These are phyloP conservation scores for Pochonia chlamydosporia DNA, from an alignment of 2,329 filamentous ascomycete genomes.

Conservation along the genomic window DNA sequence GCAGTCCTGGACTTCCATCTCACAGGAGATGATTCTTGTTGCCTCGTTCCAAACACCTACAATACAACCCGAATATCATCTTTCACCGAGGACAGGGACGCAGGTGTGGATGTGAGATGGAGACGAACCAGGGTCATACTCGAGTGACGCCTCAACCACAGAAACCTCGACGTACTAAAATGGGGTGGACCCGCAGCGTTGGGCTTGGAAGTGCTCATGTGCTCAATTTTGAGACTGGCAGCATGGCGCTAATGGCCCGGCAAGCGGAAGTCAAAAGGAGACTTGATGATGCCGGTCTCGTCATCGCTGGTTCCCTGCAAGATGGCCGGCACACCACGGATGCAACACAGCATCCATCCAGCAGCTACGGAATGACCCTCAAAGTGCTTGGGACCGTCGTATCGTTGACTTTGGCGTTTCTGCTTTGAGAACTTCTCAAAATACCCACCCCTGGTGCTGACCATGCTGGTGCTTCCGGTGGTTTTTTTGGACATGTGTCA, in stretches of 20 bases:
- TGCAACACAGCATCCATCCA: not conserved
- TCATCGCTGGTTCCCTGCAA: slow-evolving; percentile 1
- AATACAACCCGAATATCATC: too few relatives aligned
- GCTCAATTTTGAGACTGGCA: slow-evolving; percentile 37
- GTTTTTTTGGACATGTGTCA: not conserved
- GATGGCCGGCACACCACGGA: not conserved
- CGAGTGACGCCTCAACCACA: slow-evolving; percentile 12
- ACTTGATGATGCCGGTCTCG: not conserved
- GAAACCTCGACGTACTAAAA: slow-evolving; percentile 4
- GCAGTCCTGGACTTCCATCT: too few relatives aligned
- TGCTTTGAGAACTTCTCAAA: too few relatives aligned
- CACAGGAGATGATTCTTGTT: too few relatives aligned
- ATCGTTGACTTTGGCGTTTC: too few relatives aligned
- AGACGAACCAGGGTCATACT: not conserved
- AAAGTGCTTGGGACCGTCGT: too few relatives aligned
- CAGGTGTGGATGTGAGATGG: not conserved
- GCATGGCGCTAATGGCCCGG: slow-evolving; percentile 29
- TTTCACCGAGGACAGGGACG: not conserved
- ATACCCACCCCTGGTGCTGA: too few relatives aligned
- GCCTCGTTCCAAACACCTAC: too few relatives aligned
- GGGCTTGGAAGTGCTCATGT: slow-evolving; percentile 39
- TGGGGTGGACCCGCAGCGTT: slow-evolving; percentile 28
- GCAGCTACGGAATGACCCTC: not conserved
- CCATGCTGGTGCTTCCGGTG: not conserved
- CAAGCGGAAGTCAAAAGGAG: slow-evolving; percentile 27